phyloP scores from a whole-genome alignment of 2,329 filamentous ascomycete genomes.

The Leptosphaerulina australis region DNA sequence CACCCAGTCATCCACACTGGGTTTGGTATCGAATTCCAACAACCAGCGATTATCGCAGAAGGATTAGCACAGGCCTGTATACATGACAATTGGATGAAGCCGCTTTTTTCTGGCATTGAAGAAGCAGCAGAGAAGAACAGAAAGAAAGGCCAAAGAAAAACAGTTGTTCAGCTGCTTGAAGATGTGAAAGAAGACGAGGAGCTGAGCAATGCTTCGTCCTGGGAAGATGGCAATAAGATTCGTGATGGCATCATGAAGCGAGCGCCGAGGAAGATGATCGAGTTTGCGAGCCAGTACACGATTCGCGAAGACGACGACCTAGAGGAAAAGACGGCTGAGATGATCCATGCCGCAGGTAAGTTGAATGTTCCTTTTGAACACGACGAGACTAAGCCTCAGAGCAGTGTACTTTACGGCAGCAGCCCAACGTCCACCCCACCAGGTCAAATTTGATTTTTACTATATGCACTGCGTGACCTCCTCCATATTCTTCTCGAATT shows the following conservation, averaged over 20 bases:
- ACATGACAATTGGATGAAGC: conserved; percentile 64
- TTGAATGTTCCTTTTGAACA: background rate
- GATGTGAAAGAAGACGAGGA: conserved; percentile 63
- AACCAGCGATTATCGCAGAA: conserved; percentile 81
- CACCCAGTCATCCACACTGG: conserved; percentile 86
- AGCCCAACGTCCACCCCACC: conserved; percentile 64
- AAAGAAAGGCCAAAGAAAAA: conserved; percentile 29
- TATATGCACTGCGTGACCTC: conserved; percentile 77
- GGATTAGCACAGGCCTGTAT: conserved; percentile 77
- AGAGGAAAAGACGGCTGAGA: conserved; percentile 64
- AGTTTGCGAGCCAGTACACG: conserved; percentile 62
- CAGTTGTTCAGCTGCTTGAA: conserved; percentile 66
- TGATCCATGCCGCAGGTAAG: conserved; percentile 69
- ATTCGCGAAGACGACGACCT: conserved; percentile 63
- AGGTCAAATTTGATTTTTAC: conserved; percentile 79
- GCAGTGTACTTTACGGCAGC: conserved; percentile 63
- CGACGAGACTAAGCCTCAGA: background rate
- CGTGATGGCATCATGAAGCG: conserved; percentile 70
- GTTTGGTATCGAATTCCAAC: conserved; percentile 81
- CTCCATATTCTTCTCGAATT: conserved; percentile 72
- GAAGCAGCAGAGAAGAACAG: conserved; percentile 48
- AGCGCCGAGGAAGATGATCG: conserved; percentile 67
- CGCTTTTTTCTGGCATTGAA: conserved; percentile 63
- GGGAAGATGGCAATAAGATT: conserved; percentile 67
- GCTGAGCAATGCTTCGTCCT: conserved; percentile 60